Conservation (phyloP, 495 filamentous ascomycete genomes). For the Venustampulla echinocandica region DNA sequence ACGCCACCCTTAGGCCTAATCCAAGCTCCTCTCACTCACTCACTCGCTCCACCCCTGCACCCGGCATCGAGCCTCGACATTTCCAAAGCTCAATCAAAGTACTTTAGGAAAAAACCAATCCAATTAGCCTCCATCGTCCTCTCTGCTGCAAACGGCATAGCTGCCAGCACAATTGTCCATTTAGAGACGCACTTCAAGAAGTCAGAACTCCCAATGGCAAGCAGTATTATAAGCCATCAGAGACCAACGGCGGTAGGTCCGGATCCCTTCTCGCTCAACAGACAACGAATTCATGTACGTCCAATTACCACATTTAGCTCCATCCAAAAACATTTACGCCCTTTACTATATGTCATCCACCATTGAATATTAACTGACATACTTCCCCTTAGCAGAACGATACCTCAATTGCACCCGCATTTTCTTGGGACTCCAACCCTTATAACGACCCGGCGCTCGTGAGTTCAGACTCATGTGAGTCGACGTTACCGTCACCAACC, state of each 20-base stretch:
- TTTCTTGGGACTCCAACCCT: constrained; percentile 8
- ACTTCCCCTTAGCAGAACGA: constrained; percentile 1
- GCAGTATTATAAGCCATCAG: constrained; percentile 8
- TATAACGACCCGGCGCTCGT: constrained; percentile 10
- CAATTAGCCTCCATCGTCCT: no score
- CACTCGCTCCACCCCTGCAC: no score
- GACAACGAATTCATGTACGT: constrained; percentile 16
- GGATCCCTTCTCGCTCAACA: constrained; percentile 10
- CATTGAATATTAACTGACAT: constrained; percentile 7
- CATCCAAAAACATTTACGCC: background rate
- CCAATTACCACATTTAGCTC: background rate
- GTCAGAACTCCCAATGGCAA: constrained; percentile 8
- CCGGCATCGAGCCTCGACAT: no score
- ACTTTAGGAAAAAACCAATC: no score
- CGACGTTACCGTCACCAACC: constrained; percentile 15
- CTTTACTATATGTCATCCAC: background rate
- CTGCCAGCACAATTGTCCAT: background rate
- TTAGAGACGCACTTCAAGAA: background rate
- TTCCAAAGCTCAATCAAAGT: no score
- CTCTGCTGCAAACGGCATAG: background rate
- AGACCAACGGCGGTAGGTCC: constrained; percentile 3
- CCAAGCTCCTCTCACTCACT: no score
- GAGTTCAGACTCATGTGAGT: constrained; percentile 18
- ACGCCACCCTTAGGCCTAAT: no score
- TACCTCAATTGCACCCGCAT: constrained; percentile 7